These are phyloP conservation scores for Globisporangium perplexum DNA, from an alignment of 352 stramenopile species.

Conservation along the genomic window DNA sequence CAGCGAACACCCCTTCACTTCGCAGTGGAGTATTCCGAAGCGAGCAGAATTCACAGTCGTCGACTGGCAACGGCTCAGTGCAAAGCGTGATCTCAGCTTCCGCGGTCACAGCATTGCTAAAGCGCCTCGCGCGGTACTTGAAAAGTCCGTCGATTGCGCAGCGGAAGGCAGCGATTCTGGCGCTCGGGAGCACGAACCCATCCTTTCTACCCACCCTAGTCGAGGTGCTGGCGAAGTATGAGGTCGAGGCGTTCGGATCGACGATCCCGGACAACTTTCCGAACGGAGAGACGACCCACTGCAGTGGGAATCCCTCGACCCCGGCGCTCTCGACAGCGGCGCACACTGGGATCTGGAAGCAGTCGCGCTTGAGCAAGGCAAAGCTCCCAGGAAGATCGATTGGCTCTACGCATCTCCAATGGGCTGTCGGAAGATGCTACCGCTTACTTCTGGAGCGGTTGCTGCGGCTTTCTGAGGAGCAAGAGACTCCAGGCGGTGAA, in stretches of 20 bases:
- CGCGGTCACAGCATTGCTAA: constrained; percentile 36
- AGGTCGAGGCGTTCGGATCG: constrained; percentile 42
- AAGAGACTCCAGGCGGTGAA: not conserved
- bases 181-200: constrained; percentile 34
- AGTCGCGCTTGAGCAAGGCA: constrained; percentile 9
- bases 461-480: not conserved
- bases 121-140: constrained; percentile 46
- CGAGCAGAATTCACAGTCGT: constrained; percentile 3
- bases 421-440: constrained; percentile 51
- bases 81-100: constrained; percentile 35
- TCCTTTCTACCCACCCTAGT: constrained; percentile 31
- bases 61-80: constrained; percentile 11
- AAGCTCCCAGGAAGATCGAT: constrained; percentile 8
- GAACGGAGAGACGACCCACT: too few relatives aligned
- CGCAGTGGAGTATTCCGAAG: not conserved
- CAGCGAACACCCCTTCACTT: not conserved
- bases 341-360: constrained; percentile 6
- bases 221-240: constrained; percentile 47
- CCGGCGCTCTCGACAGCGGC: not conserved
- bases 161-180: constrained; percentile 44
- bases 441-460: constrained; percentile 36
- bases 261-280: not conserved
- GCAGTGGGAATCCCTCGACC: not conserved
- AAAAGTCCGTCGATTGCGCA: constrained; percentile 52
- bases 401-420: constrained; percentile 34